Percentiles rank a stretch among this genome's conserved stretches.
phyloP scores from a whole-genome alignment of 108 stramenopile species.

The Aurantiochytrium sp. region DNA sequence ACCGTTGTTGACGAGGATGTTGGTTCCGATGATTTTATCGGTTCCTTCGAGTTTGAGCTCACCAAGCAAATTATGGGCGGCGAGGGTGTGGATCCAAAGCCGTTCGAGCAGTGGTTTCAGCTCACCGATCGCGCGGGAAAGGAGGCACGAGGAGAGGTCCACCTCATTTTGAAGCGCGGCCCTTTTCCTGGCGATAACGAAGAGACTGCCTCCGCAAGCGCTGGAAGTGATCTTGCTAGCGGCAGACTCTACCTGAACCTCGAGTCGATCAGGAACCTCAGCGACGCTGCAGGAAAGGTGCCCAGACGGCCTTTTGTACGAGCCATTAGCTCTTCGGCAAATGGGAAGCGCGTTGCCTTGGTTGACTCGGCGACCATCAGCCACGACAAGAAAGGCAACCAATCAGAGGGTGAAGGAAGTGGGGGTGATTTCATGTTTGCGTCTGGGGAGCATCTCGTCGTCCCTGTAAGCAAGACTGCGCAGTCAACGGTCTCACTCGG shows the following conservation, averaged over 20 bases:
- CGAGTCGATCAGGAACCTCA: not conserved
- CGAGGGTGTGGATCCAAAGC: not conserved
- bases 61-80: not conserved
- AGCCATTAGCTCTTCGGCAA: not conserved
- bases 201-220: not conserved
- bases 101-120: not conserved
- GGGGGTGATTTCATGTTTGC: too few species aligned
- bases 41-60: not conserved
- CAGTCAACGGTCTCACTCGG: not conserved
- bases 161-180: not conserved
- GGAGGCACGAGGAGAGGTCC: not conserved
- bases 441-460: too few species aligned
- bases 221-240: not conserved
- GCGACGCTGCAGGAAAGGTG: not conserved
- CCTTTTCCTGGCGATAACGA: not conserved
- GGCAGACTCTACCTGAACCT: not conserved
- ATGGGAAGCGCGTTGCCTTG: not conserved
- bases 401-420: too few species aligned
- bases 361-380: too few species aligned
- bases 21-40: not conserved
- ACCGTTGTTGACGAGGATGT: not conserved
- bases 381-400: too few species aligned
- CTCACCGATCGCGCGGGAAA: not conserved
- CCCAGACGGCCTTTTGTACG: not conserved
- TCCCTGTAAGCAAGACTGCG: not conserved